phyloP scores from a whole-genome alignment of 345 rosid genomes.

The sweet orange (Citrus sinensis) region DVS_A1.0 CM039165.1:31041001-31041500 shows the following conservation, averaged over 20 bases:
- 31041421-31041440: background rate
- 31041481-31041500: background rate
- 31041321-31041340: conserved; percentile 2
- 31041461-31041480: background rate
- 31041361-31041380: too few relatives aligned
- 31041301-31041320: conserved; percentile 83
- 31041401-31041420: too few relatives aligned
- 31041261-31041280: conserved; percentile 27
- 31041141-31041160: background rate
- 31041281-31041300: conserved; percentile 94
- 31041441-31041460: background rate
- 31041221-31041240: background rate
- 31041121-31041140: conserved; percentile 83
- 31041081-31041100: conserved; percentile 65
- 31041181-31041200: background rate
- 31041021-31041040: conserved; percentile 57
- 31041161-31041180: background rate
- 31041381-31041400: too few relatives aligned
- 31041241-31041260: conserved; percentile 3
- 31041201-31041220: background rate
- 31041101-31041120: conserved; percentile 81
- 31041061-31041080: conserved; percentile 68
- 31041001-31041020: conserved; percentile 56
- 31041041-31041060: conserved; percentile 70
- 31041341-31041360: too few relatives aligned